Percentiles rank a stretch among this genome's conserved stretches.
Conservation (phyloP, 345 rosid genomes). For the Camelina hispida region DNA sequence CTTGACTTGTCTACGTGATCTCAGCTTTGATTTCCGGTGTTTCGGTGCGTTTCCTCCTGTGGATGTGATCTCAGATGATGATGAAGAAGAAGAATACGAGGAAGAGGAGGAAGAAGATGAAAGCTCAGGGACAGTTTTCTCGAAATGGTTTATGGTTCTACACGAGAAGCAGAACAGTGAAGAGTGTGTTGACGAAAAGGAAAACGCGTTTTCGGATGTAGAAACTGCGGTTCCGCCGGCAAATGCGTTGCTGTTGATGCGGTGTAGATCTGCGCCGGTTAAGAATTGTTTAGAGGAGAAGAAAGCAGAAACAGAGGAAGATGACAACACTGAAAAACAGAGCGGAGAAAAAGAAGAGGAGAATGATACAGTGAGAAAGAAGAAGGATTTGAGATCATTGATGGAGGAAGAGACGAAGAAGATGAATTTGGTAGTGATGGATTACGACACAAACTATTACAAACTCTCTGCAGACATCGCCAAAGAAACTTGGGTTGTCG, state of each 20-base stretch:
- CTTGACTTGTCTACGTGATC: conserved; percentile 65
- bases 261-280: conserved; percentile 84
- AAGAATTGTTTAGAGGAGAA: conserved; percentile 54
- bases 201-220: not conserved
- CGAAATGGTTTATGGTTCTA: conserved; percentile 75
- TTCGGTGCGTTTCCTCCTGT: conserved; percentile 67
- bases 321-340: conserved; percentile 10
- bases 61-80: conserved; percentile 53
- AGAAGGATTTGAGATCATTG: conserved; percentile 55
- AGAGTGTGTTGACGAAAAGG: conserved; percentile 37
- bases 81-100: conserved; percentile 50
- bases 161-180: conserved; percentile 54
- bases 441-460: conserved; percentile 65
- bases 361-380: conserved; percentile 34
- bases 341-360: conserved; percentile 29
- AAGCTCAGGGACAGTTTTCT: conserved; percentile 63
- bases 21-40: conserved; percentile 60
- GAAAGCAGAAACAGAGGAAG: conserved; percentile 36
- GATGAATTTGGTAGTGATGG: conserved; percentile 54
- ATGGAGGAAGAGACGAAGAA: conserved; percentile 68
- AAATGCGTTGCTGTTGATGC: conserved; percentile 79
- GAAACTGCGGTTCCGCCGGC: conserved; percentile 71
- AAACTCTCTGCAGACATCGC: conserved; percentile 71
- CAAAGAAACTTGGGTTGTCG: conserved; percentile 85
- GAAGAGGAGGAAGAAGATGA: conserved; percentile 40